These are phyloP conservation scores for Boechera divaricarpa DNA, from an alignment of 345 rosid species.

Conservation along the genomic window DNA sequence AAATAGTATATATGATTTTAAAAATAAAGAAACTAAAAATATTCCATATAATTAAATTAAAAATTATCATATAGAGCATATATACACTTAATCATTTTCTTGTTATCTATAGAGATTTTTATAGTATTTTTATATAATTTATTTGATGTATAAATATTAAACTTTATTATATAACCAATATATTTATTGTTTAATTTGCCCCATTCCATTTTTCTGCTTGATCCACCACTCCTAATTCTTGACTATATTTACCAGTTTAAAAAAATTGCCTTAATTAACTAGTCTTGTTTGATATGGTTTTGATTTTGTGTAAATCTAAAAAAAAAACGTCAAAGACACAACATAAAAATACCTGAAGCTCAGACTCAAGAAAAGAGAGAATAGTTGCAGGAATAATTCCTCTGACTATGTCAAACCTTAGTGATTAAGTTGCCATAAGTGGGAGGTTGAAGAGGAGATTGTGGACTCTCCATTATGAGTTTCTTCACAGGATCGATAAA, in stretches of 20 bases:
- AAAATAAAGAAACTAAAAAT: too few relatives aligned
- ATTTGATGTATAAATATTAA: background rate
- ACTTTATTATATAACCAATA: too few relatives aligned
- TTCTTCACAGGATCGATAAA: background rate
- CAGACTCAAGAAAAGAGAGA: constrained; percentile 59
- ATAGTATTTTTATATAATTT: too few relatives aligned
- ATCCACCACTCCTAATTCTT: background rate
- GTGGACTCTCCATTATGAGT: constrained; percentile 40
- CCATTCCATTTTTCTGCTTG: too few relatives aligned
- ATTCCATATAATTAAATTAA: too few relatives aligned
- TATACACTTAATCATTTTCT: too few relatives aligned
- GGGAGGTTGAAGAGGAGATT: constrained; percentile 55
- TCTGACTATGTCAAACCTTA: too few relatives aligned
- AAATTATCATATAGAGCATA: too few relatives aligned
- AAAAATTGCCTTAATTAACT: background rate
- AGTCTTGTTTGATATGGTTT: background rate
- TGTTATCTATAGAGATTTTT: too few relatives aligned
- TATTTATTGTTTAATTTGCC: too few relatives aligned
- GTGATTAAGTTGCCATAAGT: constrained; percentile 53
- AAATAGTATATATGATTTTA: too few relatives aligned
- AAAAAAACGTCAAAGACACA: background rate
- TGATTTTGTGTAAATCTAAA: background rate
- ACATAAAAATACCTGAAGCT: constrained; percentile 57
- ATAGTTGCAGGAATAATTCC: constrained; percentile 65
- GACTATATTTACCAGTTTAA: background rate